Evolutionary conservation across 2,329 filamentous ascomycete species (phyloP), one percentile per base, ranked within the genome.

Genomic region (Aspergillus fijiensis): DNA sequence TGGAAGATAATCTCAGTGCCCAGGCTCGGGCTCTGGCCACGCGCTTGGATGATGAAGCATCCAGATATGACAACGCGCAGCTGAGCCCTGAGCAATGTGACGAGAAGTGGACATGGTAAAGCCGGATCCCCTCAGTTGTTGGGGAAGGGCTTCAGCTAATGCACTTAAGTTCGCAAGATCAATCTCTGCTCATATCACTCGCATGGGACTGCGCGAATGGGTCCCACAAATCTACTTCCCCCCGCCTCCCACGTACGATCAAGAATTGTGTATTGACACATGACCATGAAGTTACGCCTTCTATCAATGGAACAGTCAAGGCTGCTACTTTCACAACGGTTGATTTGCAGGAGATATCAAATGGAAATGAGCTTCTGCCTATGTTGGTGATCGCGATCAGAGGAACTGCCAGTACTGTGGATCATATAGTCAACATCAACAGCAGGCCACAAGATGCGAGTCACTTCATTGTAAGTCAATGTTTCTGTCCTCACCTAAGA

Each of bases 361-460:
- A 4, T 16, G 21, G 21, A 6, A 25, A 49, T 25, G 48, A 21
- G 7, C n/a, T 49, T 14, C 25, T 55, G n/a, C 57, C 57, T 7
- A n/a, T 59, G 14, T 12, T 59, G 21, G 33, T 59, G 2, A 21
- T 59, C 14, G 57, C 57, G 4, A 51, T 59, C 33, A 47, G 57
- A 50, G 57, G 57, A 4, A 59, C 47, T 16, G 47, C 45, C 6
- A 56, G 47, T 45, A 31, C 21, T 2, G 45, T 59, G 11, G 57
- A 60, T 35, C 52, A 60, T 29, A 56, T 60, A 49, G 58, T 59
- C 12, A 56, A 56, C 48, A 42, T 55, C 10, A 60, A 56, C 9
- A 27, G 49, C 39, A 35, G 25, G 10, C 58, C 52, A 21, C 52
- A 19, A 14, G 45, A 51, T 52, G 47, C 58, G 14, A n/a, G 25